Evolutionary conservation across 208 protist species (phyloP).

Genomic region (Wallacemonas collosoma): DNA sequence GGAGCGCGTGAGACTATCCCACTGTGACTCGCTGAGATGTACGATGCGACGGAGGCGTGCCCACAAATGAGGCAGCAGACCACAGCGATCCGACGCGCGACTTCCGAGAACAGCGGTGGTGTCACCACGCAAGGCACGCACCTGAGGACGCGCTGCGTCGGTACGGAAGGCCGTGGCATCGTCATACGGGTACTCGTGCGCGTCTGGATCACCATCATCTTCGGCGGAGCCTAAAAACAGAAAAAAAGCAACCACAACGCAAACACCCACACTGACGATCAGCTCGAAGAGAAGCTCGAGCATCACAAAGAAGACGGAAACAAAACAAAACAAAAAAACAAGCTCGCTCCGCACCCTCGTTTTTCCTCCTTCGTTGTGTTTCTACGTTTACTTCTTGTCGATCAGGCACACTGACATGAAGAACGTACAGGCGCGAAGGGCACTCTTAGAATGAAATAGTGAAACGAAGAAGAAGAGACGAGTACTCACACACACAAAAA

Average conservation of each 20-base stretch:
- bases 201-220: slow-evolving; percentile 18
- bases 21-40: background rate
- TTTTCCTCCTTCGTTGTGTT: no score
- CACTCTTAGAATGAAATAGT: no score
- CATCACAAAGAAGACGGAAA: slow-evolving; percentile 24
- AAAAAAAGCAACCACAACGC: slow-evolving; percentile 53
- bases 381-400: no score
- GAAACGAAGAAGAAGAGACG: no score
- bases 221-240: slow-evolving; percentile 66
- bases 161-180: slow-evolving; percentile 9
- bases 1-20: background rate
- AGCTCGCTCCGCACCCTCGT: no score
- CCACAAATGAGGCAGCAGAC: slow-evolving; percentile 1
- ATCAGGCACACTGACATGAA: no score
- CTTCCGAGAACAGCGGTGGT: background rate
- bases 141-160: background rate
- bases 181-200: slow-evolving; percentile 6
- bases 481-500: no score
- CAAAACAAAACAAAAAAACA: background rate
- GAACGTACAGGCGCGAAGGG: no score
- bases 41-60: background rate
- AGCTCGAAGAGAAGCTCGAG: slow-evolving; percentile 66
- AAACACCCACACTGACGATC: slow-evolving; percentile 57
- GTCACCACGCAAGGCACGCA: no score
- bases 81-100: background rate